Evolutionary conservation across 352 stramenopile genomes (phyloP).

Genomic region (Phytopythium vexans): DNA sequence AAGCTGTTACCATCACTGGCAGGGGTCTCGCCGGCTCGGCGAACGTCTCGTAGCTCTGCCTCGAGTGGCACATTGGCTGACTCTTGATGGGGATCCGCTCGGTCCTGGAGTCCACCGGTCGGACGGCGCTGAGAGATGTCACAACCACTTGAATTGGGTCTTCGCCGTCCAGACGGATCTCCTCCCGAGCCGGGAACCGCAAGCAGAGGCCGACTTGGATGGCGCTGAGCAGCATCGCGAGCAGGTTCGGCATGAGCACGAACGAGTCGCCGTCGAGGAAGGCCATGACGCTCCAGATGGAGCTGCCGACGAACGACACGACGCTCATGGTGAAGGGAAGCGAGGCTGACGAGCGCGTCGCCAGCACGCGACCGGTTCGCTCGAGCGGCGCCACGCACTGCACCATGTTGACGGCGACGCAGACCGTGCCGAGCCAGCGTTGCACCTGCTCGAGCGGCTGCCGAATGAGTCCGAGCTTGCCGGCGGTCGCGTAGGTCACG

Average conservation of each 20-base stretch:
- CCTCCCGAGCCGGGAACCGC: no score
- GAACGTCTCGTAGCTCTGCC: no score
- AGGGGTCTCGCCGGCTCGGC: no score
- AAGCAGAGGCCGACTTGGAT: conserved; percentile 24
- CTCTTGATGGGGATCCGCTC: no score
- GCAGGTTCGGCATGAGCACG: conserved; percentile 23
- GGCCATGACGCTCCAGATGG: conserved; percentile 20
- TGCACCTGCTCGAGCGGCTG: conserved; percentile 13
- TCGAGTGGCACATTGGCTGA: no score
- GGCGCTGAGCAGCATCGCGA: conserved; percentile 19
- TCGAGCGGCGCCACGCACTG: conserved; percentile 40
- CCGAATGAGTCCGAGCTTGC: not conserved
- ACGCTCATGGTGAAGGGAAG: conserved; percentile 25
- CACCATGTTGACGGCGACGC: conserved; percentile 31
- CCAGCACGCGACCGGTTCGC: conserved; percentile 31
- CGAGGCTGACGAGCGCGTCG: conserved; percentile 26
- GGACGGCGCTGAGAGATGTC: no score
- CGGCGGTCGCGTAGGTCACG: conserved; percentile 3
- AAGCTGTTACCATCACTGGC: no score
- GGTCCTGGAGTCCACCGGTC: no score
- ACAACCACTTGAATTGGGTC: no score
- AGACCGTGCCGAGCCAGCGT: conserved; percentile 25
- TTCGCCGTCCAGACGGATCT: no score
- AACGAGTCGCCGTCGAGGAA: conserved; percentile 17
- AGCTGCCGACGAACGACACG: conserved; percentile 19